These are phyloP conservation scores for Emergomyces pasteurianus DNA, from an alignment of 2,329 filamentous ascomycete species.

Conservation along the genomic window DNA sequence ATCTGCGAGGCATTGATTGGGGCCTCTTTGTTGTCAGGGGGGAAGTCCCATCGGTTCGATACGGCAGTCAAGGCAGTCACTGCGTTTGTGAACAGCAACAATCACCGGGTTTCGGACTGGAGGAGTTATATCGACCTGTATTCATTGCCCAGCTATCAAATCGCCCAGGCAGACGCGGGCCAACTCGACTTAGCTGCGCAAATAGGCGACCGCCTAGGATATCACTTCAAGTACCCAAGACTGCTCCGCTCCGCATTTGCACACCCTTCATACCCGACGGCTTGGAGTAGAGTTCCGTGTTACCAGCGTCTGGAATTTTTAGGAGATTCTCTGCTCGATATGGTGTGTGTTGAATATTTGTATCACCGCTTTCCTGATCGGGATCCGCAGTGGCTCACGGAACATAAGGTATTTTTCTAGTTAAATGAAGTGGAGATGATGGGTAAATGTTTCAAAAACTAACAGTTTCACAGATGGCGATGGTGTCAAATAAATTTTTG, in stretches of 20 bases:
- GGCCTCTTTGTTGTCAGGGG: conserved; percentile 55
- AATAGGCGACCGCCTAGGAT: conserved; percentile 48
- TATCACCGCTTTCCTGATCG: conserved; percentile 64
- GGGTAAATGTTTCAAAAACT: neutral
- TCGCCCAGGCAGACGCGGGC: conserved; percentile 46
- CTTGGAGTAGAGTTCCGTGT: conserved; percentile 66
- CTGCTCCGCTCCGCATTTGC: conserved; percentile 75
- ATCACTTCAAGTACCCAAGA: conserved; percentile 61
- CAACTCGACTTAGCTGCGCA: conserved; percentile 57
- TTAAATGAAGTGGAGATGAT: conserved; percentile 7
- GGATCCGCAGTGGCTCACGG: conserved; percentile 92
- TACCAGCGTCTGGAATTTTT: conserved; percentile 91
- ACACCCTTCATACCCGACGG: conserved; percentile 68
- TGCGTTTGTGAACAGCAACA: conserved; percentile 51
- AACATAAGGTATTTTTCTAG: conserved; percentile 59
- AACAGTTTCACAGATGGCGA: conserved; percentile 54
- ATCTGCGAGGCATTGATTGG: conserved; percentile 92
- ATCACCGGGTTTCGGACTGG: conserved; percentile 60
- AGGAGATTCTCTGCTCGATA: conserved; percentile 78
- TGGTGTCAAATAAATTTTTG: conserved; percentile 93
- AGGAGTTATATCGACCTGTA: conserved; percentile 63
- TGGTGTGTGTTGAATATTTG: conserved; percentile 71
- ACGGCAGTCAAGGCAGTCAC: conserved; percentile 48
- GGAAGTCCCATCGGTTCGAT: conserved; percentile 41
- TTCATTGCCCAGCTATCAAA: conserved; percentile 59